These are phyloP conservation scores for Avena sativa DNA, from an alignment of 176 grass and related monocot species.

Conservation along the genomic window DNA sequence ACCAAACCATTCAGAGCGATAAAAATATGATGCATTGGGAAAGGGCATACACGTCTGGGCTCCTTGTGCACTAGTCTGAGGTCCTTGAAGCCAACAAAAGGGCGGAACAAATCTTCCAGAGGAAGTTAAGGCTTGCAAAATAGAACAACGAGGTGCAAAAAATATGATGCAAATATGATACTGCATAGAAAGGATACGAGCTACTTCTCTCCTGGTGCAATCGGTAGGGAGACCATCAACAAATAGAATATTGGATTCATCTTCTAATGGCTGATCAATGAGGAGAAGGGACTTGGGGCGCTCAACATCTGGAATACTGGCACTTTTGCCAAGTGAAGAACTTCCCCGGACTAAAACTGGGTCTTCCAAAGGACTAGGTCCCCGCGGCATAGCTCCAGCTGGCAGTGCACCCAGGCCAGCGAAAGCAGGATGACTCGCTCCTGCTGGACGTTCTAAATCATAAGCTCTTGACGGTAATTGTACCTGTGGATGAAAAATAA, in stretches of 20 bases:
- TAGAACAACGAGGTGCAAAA: slow-evolving; percentile 24
- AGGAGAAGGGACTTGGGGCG: slow-evolving; percentile 18
- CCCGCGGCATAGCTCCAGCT: slow-evolving; percentile 34
- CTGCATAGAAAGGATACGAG: slow-evolving; percentile 68
- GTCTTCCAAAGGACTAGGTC: slow-evolving; percentile 58
- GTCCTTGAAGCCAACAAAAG: slow-evolving; percentile 80
- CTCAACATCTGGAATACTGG: slow-evolving; percentile 42
- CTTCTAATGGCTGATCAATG: slow-evolving; percentile 47
- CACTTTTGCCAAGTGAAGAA: slow-evolving; percentile 49
- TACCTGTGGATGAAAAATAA: slow-evolving; percentile 53
- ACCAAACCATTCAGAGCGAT: neutral
- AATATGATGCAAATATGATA: slow-evolving; percentile 21
- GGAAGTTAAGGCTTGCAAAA: slow-evolving; percentile 58
- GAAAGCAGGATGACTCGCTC: slow-evolving; percentile 34
- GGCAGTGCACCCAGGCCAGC: slow-evolving; percentile 40
- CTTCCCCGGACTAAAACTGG: slow-evolving; percentile 48
- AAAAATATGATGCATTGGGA: slow-evolving; percentile 8
- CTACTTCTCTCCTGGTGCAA: slow-evolving; percentile 88
- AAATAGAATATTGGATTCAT: slow-evolving; percentile 86
- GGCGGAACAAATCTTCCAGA: slow-evolving; percentile 72
- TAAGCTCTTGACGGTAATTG: slow-evolving; percentile 44
- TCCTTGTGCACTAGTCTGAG: slow-evolving; percentile 79
- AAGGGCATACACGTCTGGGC: slow-evolving; percentile 56
- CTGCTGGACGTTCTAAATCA: slow-evolving; percentile 50
- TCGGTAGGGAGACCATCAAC: slow-evolving; percentile 84